Conservation (phyloP, 768 basidiomycete genomes). For the Artomyces pyxidatus region DNA sequence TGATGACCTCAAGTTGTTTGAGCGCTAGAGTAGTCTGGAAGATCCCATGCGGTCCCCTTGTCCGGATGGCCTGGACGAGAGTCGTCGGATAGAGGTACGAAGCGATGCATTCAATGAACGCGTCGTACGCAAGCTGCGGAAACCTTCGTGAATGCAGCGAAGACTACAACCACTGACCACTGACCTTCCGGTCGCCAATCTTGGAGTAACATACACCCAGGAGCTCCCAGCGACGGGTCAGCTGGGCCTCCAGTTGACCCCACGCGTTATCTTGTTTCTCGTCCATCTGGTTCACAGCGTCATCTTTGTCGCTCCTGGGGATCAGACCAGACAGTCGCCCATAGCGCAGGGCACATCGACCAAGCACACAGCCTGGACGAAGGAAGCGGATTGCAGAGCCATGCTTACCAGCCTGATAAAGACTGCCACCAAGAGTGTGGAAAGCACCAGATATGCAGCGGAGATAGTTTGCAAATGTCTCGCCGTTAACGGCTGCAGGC, state of each 20-base stretch:
- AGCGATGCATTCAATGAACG: conserved; percentile 32
- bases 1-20: conserved; percentile 48
- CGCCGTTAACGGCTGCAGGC: not conserved
- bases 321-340: not conserved
- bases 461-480: conserved; percentile 38
- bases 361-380: conserved; percentile 49
- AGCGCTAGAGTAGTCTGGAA: conserved; percentile 36
- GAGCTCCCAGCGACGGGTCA: conserved; percentile 73
- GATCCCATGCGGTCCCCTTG: conserved; percentile 17
- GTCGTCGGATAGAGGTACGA: conserved; percentile 17
- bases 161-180: conserved; percentile 17
- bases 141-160: not conserved
- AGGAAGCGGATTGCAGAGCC: conserved; percentile 65
- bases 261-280: conserved; percentile 33
- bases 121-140: conserved; percentile 50
- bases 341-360: conserved; percentile 34
- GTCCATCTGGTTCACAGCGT: conserved; percentile 12
- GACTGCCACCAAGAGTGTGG: conserved; percentile 57
- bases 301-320: conserved; percentile 20
- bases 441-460: conserved; percentile 69
- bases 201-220: conserved; percentile 73
- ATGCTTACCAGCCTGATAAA: conserved; percentile 58
- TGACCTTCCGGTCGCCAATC: conserved; percentile 68
- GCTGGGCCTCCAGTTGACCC: conserved; percentile 52
- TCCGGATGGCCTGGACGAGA: conserved; percentile 11